phyloP scores from a whole-genome alignment of 768 basidiomycete species.

The Leccinum sublutescens region DNA sequence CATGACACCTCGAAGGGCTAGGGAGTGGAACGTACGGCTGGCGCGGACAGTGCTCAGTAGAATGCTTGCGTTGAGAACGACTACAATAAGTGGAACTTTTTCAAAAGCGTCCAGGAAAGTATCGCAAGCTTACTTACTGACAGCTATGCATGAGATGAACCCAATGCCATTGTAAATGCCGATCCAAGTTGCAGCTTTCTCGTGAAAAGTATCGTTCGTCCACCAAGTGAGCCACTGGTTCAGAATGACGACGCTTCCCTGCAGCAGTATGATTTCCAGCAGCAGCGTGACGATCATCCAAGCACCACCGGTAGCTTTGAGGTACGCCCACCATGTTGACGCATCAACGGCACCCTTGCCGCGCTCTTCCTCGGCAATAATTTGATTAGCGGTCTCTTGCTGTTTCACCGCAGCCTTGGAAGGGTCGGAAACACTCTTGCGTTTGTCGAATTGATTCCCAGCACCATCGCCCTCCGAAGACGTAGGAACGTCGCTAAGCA shows the following conservation, averaged over 20 bases:
- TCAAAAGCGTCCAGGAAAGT: neutral
- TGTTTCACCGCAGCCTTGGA: slow-evolving; percentile 13
- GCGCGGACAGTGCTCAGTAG: slow-evolving; percentile 29
- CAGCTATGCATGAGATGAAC: slow-evolving; percentile 12
- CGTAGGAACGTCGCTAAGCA: slow-evolving; percentile 23
- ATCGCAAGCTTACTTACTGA: slow-evolving; percentile 20
- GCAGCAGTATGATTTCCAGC: slow-evolving; percentile 21
- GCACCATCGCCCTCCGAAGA: slow-evolving; percentile 8
- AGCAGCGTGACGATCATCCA: slow-evolving; percentile 20
- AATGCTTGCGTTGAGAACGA: slow-evolving; percentile 26
- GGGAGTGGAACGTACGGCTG: slow-evolving; percentile 28
- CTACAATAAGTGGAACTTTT: slow-evolving; percentile 5
- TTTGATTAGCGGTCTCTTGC: slow-evolving; percentile 9
- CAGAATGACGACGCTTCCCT: slow-evolving; percentile 24
- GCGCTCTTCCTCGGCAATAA: slow-evolving; percentile 29
- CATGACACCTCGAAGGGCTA: slow-evolving; percentile 22
- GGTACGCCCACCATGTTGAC: slow-evolving; percentile 32
- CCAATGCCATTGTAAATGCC: slow-evolving; percentile 31
- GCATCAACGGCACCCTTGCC: slow-evolving; percentile 22
- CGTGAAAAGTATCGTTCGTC: slow-evolving; percentile 25
- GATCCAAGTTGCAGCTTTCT: slow-evolving; percentile 27
- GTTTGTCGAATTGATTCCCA: slow-evolving; percentile 18
- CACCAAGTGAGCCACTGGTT: slow-evolving; percentile 34
- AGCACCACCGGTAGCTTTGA: slow-evolving; percentile 29
- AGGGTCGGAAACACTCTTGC: slow-evolving; percentile 16